Base-by-base conservation (phyloP, 768 basidiomycete genomes). In the Pleurotus platypus region DNA sequence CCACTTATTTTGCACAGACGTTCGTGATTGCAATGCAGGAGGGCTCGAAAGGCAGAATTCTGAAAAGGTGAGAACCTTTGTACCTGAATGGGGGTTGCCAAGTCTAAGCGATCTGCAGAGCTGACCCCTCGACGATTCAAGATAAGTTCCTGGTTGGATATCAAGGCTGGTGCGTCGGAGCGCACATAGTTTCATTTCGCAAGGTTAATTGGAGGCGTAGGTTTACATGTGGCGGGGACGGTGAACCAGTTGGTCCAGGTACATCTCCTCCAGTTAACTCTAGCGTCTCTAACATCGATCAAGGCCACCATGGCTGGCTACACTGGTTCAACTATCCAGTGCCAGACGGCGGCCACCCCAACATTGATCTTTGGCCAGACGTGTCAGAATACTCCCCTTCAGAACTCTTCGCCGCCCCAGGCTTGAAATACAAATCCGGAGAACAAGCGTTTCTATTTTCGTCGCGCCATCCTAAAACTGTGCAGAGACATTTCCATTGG, bases 131-230 rank as follows among this genome's bases (percentile, higher is more conserved):
- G 4, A 90, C 89, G 8, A 90, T 94, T 47, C 88, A 90, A 57
- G 82, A 90, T 72, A 94, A 93, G 66, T 84, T 92, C 62, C 70
- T 94, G 27, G 88, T 92, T 0, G 91, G 91, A 37, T 93, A 93
- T 68, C 92, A 93, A 71, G 92, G 90, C 67, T 93, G 91, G 91
- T 90, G 54, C 57, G 82, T 62, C 30, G 30, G 46, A 37, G 53
- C 20, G 18, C 20, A 59, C 12, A 13, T 35, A 20, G 9, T 13
- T 7, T 57, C 45, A 16, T 9, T 9, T 9, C 30, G 30, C 1
- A 35, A 35, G 11, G 30, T 8, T 35, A 35, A 35, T 35, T 16
- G 56, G 39, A 46, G 26, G 38, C 39, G 7, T 63, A 89, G 89
- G 89, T 91, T 89, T 64, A 85, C 84, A 18, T 90, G 87, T 63